phyloP scores from a whole-genome alignment of 1,284 basidiomycete genomes.

The Trichosporon ovoides region DNA sequence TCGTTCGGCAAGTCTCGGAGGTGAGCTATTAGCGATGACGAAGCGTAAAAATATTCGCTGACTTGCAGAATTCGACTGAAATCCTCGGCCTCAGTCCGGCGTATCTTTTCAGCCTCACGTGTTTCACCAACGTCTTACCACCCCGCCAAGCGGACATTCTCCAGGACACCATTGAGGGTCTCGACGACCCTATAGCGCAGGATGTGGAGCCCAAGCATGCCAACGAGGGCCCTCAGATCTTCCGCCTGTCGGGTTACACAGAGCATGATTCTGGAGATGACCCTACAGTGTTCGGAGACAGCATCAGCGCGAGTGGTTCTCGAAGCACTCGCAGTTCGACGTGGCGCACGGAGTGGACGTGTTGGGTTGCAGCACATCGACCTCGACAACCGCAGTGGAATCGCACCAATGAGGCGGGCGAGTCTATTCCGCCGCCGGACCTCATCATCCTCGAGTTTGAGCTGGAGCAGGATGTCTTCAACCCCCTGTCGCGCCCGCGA shows the following conservation, averaged over 20 bases:
- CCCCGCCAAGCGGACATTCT: conserved; percentile 66
- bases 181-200: conserved; percentile 52
- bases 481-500: conserved; percentile 58
- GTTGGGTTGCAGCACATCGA: conserved; percentile 77
- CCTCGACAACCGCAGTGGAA: conserved; percentile 45
- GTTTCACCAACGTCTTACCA: conserved; percentile 68
- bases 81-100: conserved; percentile 68
- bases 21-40: conserved; percentile 49
- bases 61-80: conserved; percentile 58
- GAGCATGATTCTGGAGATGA: not conserved
- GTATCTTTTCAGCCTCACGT: conserved; percentile 71
- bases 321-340: not conserved
- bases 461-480: conserved; percentile 65
- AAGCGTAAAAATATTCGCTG: conserved; percentile 20
- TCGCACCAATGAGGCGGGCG: conserved; percentile 29
- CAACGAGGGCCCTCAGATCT: conserved; percentile 62
- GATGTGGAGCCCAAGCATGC: conserved; percentile 20
- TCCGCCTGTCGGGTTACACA: conserved; percentile 58
- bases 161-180: conserved; percentile 71
- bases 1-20: conserved; percentile 77
- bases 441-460: conserved; percentile 77
- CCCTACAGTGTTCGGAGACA: not conserved
- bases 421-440: conserved; percentile 29
- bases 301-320: not conserved
- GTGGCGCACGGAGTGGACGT: conserved; percentile 61